A percentile compares a stretch with the other conserved stretches of the same genome.
Conservation (phyloP, 179 eudicot genomes). For the Silene noctiflora region DNA sequence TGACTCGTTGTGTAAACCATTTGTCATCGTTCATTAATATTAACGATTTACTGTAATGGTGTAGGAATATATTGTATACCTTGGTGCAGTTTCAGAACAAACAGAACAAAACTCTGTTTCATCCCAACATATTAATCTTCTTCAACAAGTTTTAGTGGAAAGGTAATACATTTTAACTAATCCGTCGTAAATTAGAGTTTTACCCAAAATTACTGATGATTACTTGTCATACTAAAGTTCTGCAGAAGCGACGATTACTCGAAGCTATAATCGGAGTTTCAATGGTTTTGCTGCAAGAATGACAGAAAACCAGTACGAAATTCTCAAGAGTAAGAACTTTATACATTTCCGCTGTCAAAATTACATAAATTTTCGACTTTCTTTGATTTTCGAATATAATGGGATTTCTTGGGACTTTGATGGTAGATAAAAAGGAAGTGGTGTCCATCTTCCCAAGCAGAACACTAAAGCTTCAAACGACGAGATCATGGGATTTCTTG, state of each 20-base stretch:
- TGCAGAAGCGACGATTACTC: slow-evolving; percentile 9
- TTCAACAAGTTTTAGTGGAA: slow-evolving; percentile 19
- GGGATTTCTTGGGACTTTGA: too few species aligned
- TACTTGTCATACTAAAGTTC: slow-evolving; percentile 3
- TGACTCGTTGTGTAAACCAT: too few species aligned
- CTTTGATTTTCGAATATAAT: too few species aligned
- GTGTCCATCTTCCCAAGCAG: slow-evolving; percentile 59
- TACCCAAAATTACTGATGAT: neutral
- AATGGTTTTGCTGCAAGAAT: slow-evolving; percentile 18
- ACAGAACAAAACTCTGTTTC: slow-evolving; percentile 18
- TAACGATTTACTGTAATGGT: neutral
- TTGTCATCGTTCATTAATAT: too few species aligned
- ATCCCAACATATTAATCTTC: slow-evolving; percentile 20
- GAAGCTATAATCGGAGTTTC: slow-evolving; percentile 14
- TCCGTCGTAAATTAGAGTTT: neutral
- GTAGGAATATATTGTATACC: slow-evolving; percentile 29
- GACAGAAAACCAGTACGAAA: slow-evolving; percentile 10
- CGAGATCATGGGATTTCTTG: slow-evolving; percentile 87
- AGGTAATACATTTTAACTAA: slow-evolving; percentile 2
- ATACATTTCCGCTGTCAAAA: too few species aligned
- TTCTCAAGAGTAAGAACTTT: slow-evolving; percentile 10
- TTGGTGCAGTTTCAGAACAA: slow-evolving; percentile 24
- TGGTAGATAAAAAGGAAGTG: slow-evolving; percentile 28
- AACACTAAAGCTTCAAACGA: slow-evolving; percentile 50
- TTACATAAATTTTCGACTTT: too few species aligned